Base-by-base conservation (phyloP, 768 basidiomycete species). In the Lyophyllum atratum region DNA sequence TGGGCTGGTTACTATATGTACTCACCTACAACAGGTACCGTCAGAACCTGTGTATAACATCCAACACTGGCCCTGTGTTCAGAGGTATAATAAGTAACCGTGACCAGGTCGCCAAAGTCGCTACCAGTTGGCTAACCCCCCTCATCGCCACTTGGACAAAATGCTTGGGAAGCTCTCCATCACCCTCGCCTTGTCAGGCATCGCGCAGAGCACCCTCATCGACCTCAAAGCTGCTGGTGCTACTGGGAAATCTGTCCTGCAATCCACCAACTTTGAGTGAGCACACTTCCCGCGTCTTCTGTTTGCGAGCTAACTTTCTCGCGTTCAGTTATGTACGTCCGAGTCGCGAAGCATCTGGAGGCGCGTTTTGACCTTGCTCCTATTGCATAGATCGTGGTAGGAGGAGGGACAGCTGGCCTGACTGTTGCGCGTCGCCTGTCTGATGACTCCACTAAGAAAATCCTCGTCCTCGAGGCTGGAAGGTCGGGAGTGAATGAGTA, bases 371-470 rank as follows among this genome's bases (percentile, higher is more conserved):
- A 9, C 39, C 31, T 19, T 21, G 14, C 31, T 24, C 19, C 26
- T 22, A n/a, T 12, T 24, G 9, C 12, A 15, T 52, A 70, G 69
- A 65, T 70, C 21, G 55, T 70, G 26, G 66, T 70, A 22, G 74
- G 74, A 46, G 74, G 74, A 25, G 74, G 74, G 10, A 70, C 72
- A 6, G 64, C 74, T 19, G 74, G 74, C 8, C 56, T 74, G 22
- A 70, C 72, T 14, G 65, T 74, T 40, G 74, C 73, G 4, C 57
- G 60, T 37, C 69, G 73, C 12, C 59, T 75, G 2, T 59, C 72
- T 12, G 70, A 73, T 39, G 58, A 65, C 40, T 19, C 48, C 12
- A 34, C 44, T 17, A 68, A 59, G 19, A 62, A 54, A 15, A 52
- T 75, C 21, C 63, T 73, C 26, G 67, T 73, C 48, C 62, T 75